A percentile compares a stretch with the other conserved stretches of the same genome.
These are phyloP conservation scores for Leavenworthia alabamica DNA, from an alignment of 345 rosid species.

Conservation along the genomic window DNA sequence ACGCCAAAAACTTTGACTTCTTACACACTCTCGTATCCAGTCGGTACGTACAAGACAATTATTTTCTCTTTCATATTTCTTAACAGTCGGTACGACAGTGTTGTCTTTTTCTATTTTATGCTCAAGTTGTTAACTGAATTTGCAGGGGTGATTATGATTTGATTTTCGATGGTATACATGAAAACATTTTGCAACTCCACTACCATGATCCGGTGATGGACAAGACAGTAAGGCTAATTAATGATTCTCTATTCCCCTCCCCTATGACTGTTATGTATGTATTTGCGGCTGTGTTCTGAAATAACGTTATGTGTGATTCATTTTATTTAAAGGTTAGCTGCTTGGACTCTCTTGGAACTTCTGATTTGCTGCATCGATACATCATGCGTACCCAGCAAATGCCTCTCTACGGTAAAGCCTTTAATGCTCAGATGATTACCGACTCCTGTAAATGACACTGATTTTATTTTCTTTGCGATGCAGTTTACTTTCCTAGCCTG, in stretches of 20 bases:
- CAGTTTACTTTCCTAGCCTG: constrained; percentile 68
- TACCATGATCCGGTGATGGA: constrained; percentile 95
- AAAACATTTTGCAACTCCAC: constrained; percentile 74
- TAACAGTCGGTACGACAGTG: too few relatives aligned
- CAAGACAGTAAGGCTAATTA: constrained; percentile 62
- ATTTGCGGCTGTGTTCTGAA: constrained; percentile 6
- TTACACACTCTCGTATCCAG: constrained; percentile 59
- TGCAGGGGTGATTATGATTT: constrained; percentile 91
- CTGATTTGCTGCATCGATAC: constrained; percentile 64
- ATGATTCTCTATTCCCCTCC: constrained; percentile 2
- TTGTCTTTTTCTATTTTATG: background rate
- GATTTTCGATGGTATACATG: constrained; percentile 79
- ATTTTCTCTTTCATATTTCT: constrained; percentile 4
- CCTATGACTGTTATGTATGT: constrained; percentile 15
- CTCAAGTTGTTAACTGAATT: constrained; percentile 28
- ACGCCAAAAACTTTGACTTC: constrained; percentile 47
- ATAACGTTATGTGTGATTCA: constrained; percentile 10
- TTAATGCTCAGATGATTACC: background rate
- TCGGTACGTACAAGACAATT: constrained; percentile 42
- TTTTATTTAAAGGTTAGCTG: constrained; percentile 55
- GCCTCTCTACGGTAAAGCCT: constrained; percentile 55
- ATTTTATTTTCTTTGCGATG: constrained; percentile 15
- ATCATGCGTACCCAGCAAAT: constrained; percentile 68
- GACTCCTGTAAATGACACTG: constrained; percentile 6
- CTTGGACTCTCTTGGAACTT: constrained; percentile 61